Percentiles rank a stretch among this genome's conserved stretches.
Conservation (phyloP, 2,329 filamentous ascomycete genomes). For the Rutstroemia sp. region DNA sequence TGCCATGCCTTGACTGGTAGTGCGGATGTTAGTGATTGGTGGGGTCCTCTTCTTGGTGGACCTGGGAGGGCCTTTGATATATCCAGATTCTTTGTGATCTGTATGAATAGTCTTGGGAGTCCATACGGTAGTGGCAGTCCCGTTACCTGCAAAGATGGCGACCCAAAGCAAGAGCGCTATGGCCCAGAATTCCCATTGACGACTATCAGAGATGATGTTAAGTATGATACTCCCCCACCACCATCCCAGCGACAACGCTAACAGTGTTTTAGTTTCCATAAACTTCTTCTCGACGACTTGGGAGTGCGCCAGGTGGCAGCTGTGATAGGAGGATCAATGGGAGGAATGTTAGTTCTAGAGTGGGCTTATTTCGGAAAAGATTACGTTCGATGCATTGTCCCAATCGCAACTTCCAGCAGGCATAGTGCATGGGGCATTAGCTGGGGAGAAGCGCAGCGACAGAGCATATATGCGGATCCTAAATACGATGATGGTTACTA, state of each 20-base stretch:
- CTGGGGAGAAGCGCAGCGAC: constrained; percentile 82
- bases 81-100: constrained; percentile 77
- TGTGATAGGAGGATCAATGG: constrained; percentile 78
- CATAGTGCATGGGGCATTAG: constrained; percentile 89
- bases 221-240: constrained; percentile 45
- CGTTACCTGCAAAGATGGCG: constrained; percentile 80
- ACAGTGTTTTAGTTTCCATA: constrained; percentile 57
- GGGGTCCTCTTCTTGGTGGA: constrained; percentile 74
- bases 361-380: constrained; percentile 87
- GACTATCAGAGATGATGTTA: constrained; percentile 91
- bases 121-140: constrained; percentile 85
- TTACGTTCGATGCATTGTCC: constrained; percentile 73
- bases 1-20: constrained; percentile 83
- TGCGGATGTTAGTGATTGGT: constrained; percentile 81
- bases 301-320: constrained; percentile 72
- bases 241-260: constrained; percentile 7
- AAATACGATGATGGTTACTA: constrained; percentile 99
- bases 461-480: constrained; percentile 95
- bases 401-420: constrained; percentile 76
- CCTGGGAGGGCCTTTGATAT: constrained; percentile 74
- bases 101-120: constrained; percentile 78
- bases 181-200: constrained; percentile 95
- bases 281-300: constrained; percentile 70
- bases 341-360: constrained; percentile 85
- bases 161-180: constrained; percentile 66